Evolutionary conservation across 1,284 basidiomycete genomes (phyloP), one percentile per base, ranked within the genome.

Genomic region (Xerocomus cyaneibrunnescens): DNA sequence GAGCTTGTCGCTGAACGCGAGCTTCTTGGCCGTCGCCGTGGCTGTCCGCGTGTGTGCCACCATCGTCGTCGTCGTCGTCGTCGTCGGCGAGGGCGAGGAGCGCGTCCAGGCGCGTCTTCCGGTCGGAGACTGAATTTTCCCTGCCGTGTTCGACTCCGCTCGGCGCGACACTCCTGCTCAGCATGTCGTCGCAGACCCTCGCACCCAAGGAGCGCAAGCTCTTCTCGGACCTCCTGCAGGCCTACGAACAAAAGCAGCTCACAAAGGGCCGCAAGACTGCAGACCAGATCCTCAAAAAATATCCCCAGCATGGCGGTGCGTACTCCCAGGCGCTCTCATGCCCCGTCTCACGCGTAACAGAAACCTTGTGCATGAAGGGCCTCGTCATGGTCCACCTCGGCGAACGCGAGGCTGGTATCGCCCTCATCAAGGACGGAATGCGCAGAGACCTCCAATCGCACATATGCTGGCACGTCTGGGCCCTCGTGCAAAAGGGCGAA

Each of bases 391-490:
- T 87, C 9, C 89, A 93, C 59, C 85, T 93, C 76, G 90, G 89
- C 25, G 83, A 85, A 62, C 85, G 92, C 23, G 89, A 93, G 16
- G 83, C 92, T 56, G 94, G 94, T 17, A 76, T 92, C 53, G 87
- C 89, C 30, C 78, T 96, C 54, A 92, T 97, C 53, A 90, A 90
- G 73, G 85, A 91, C 57, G 97, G 94, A 41, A 81, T 97, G 57
- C 84, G 87, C 53, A 81, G 89, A 55, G 94, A 98, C 74, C 77
- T 96, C 54, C 92, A 85, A 32, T 94, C 91, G 22, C 96, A 99
- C 68, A 98, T 99, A 66, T 90, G 89, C 66, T 99, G 97, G 96
- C 97, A 99, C 70, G 95, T 99, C 55, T 91, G 94, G 64, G 97
- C 94, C 39, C 85, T 98, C 62, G 84, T 96, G 30, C 89, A 94